Conservation (phyloP, 306 rosid species). For the Glycine tomentella region DNA sequence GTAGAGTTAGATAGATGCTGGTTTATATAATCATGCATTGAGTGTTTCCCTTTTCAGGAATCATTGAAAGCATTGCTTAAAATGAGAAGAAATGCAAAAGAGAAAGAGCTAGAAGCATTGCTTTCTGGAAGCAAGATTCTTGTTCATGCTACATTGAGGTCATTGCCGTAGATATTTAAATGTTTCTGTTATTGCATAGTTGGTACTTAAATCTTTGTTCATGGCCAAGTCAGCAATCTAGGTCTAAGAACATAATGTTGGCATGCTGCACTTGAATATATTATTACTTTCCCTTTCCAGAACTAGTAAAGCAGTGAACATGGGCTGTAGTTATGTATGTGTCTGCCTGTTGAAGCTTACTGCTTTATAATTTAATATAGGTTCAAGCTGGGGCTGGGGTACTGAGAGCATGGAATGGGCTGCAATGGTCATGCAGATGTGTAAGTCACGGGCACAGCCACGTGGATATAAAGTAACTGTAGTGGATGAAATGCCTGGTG, state of each 20-base stretch:
- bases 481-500: conserved; percentile 97
- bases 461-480: conserved; percentile 75
- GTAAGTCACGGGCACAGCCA: conserved; percentile 80
- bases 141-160: conserved; percentile 96
- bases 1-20: conserved; percentile 27
- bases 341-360: conserved; percentile 23
- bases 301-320: conserved; percentile 9
- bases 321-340: conserved; percentile 22
- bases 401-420: conserved; percentile 99
- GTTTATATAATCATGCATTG: conserved; percentile 40
- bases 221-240: background rate
- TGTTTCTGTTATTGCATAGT: conserved; percentile 13
- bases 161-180: conserved; percentile 39
- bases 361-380: conserved; percentile 51
- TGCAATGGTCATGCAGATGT: conserved; percentile 96
- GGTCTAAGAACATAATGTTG: conserved; percentile 30
- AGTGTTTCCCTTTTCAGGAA: conserved; percentile 69
- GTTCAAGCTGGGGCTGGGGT: conserved; percentile 99
- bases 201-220: conserved; percentile 4
- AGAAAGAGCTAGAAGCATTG: conserved; percentile 93
- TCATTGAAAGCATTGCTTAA: conserved; percentile 66
- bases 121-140: conserved; percentile 86
- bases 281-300: background rate
- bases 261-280: conserved; percentile 13
- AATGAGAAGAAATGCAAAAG: conserved; percentile 83